phyloP scores from a whole-genome alignment of 1,284 basidiomycete species.

The Afroboletus lepidellus region DNA sequence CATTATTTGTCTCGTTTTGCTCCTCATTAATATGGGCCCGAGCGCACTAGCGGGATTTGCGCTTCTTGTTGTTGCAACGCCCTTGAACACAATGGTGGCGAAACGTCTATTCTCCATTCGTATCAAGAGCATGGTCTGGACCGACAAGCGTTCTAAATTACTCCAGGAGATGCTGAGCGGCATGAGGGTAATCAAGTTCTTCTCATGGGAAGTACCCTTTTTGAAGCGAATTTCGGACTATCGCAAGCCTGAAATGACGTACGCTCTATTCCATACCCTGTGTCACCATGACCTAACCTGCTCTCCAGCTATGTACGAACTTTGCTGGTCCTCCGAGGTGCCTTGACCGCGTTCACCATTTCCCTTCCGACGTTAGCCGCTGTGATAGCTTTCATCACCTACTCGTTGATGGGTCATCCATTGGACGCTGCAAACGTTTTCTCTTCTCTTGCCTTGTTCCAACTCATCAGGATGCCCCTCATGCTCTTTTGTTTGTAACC shows the following conservation, averaged over 20 bases:
- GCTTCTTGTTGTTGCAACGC: constrained; percentile 69
- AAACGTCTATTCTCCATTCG: constrained; percentile 72
- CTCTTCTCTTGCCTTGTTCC: constrained; percentile 81
- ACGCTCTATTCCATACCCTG: constrained; percentile 21
- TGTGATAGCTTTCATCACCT: constrained; percentile 84
- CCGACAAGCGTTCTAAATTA: constrained; percentile 82
- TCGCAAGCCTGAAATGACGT: constrained; percentile 73
- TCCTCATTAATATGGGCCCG: constrained; percentile 72
- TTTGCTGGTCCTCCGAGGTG: constrained; percentile 72
- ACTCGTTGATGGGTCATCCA: constrained; percentile 65
- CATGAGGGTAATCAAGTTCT: constrained; percentile 89
- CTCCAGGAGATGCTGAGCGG: constrained; percentile 83
- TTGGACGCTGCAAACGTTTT: constrained; percentile 76
- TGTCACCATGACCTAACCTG: neutral
- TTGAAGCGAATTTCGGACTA: constrained; percentile 69
- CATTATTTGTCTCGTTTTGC: constrained; percentile 65
- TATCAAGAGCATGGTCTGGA: constrained; percentile 86
- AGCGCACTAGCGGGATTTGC: constrained; percentile 83
- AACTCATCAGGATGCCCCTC: constrained; percentile 69
- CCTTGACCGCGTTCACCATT: constrained; percentile 65
- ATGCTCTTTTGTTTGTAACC: constrained; percentile 52
- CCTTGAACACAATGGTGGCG: constrained; percentile 71
- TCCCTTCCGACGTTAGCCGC: constrained; percentile 80
- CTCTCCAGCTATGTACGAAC: constrained; percentile 63
- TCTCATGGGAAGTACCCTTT: constrained; percentile 78